Conservation (phyloP, 164 flowering plant species). For the Kingdonia uniflora region DNA sequence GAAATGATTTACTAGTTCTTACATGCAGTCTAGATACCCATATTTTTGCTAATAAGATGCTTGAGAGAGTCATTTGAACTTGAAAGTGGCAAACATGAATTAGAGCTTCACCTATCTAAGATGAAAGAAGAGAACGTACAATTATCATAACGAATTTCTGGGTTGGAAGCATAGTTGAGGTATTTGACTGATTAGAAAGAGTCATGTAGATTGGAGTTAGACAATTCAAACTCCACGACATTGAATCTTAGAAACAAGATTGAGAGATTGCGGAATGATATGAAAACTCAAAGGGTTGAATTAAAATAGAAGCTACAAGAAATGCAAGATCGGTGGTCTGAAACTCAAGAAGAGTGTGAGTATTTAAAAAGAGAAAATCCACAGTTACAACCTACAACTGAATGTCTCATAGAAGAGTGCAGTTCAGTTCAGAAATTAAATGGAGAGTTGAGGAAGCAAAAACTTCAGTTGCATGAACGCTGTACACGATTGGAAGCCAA, state of each 20-base stretch:
- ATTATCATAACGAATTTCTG: too few relatives aligned
- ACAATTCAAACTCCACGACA: too few relatives aligned
- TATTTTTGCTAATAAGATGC: constrained; percentile 38
- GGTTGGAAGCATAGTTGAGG: too few relatives aligned
- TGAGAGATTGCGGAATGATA: too few relatives aligned
- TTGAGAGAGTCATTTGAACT: constrained; percentile 42
- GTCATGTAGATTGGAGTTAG: too few relatives aligned
- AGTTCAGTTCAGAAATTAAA: constrained; percentile 39
- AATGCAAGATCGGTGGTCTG: constrained; percentile 24
- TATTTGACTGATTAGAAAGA: too few relatives aligned
- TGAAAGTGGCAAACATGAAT: constrained; percentile 36
- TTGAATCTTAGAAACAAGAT: too few relatives aligned
- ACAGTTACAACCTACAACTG: constrained; percentile 36
- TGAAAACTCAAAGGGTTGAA: constrained; percentile 22
- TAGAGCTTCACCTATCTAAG: constrained; percentile 43
- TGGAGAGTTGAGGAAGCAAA: constrained; percentile 39
- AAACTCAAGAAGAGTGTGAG: constrained; percentile 48
- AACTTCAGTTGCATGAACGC: constrained; percentile 36
- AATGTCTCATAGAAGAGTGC: constrained; percentile 36
- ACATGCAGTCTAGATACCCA: constrained; percentile 39
- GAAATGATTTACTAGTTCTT: too few relatives aligned
- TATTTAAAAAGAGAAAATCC: constrained; percentile 37
- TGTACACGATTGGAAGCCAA: constrained; percentile 37
- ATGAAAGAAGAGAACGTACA: too few relatives aligned
- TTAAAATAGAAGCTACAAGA: constrained; percentile 36